Conservation (phyloP, 352 stramenopile genomes). For the Phytophthora syringae region DNA sequence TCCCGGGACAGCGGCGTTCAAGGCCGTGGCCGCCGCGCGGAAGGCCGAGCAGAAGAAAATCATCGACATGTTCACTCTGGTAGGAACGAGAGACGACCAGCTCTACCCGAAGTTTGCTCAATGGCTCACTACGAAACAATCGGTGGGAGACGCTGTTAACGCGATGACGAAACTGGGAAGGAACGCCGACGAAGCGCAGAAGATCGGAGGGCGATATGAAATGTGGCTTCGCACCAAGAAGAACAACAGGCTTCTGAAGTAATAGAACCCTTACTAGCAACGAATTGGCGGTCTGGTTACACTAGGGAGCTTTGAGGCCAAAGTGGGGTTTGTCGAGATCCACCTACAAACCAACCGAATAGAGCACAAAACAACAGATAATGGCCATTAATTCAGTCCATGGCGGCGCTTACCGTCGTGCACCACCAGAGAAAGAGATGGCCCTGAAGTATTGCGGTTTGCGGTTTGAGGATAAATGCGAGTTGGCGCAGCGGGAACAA, state of each 20-base stretch:
- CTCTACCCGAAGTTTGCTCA: neutral
- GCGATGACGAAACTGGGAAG: neutral
- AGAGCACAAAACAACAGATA: no score
- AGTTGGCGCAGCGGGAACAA: constrained; percentile 37
- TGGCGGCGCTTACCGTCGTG: constrained; percentile 23
- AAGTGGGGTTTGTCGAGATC: no score
- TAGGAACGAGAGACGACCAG: neutral
- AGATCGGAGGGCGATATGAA: neutral
- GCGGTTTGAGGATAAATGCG: constrained; percentile 40
- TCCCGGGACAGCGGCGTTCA: neutral
- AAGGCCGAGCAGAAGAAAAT: neutral
- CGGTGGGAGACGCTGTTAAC: neutral
- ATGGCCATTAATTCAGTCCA: no score
- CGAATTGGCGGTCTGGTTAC: no score
- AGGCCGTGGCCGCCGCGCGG: neutral
- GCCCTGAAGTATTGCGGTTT: constrained; percentile 27
- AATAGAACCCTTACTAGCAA: no score
- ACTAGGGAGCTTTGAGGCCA: no score
- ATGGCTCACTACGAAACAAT: neutral
- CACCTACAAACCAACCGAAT: no score
- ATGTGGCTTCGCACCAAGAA: neutral
- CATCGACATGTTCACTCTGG: neutral
- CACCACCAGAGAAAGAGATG: constrained; percentile 33
- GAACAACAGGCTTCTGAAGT: neutral
- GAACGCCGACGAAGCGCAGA: neutral